phyloP scores from a whole-genome alignment of 139 green algal genomes.

The Raphidocelis subcapitata region DNA sequence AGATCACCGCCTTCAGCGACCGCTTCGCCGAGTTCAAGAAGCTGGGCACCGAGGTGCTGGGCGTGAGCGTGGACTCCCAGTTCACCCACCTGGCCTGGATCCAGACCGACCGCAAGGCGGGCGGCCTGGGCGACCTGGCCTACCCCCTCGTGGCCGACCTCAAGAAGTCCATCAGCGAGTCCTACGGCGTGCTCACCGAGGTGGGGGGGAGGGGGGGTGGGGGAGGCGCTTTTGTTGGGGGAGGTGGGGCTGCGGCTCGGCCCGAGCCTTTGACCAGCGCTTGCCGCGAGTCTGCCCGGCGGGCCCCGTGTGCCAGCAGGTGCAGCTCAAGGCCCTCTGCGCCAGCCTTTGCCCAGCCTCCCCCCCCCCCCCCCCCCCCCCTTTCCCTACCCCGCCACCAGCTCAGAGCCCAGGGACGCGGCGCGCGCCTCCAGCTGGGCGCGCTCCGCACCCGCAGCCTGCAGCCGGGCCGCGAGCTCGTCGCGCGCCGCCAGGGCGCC shows the following conservation, averaged over 20 bases:
- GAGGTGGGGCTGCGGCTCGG: too few relatives aligned
- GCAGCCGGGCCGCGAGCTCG: slow-evolving; percentile 2
- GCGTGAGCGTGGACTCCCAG: slow-evolving; percentile 90
- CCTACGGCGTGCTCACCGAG: slow-evolving; percentile 90
- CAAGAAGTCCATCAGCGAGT: slow-evolving; percentile 85
- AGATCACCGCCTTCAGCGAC: slow-evolving; percentile 99
- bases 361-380: too few relatives aligned
- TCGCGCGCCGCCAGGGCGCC: not conserved
- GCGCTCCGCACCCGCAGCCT: slow-evolving; percentile 15
- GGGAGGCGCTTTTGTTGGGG: too few relatives aligned
- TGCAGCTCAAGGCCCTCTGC: too few relatives aligned
- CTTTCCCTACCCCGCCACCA: not conserved
- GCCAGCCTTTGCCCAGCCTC: too few relatives aligned
- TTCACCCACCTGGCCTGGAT: slow-evolving; percentile 99
- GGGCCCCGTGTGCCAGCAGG: too few relatives aligned
- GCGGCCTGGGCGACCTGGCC: slow-evolving; percentile 90
- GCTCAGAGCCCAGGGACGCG: not conserved
- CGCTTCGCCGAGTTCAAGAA: slow-evolving; percentile 87
- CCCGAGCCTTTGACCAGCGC: too few relatives aligned
- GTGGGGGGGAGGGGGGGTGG: too few relatives aligned
- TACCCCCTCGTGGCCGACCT: slow-evolving; percentile 98
- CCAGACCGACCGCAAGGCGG: slow-evolving; percentile 90
- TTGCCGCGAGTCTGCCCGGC: too few relatives aligned
- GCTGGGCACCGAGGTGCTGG: slow-evolving; percentile 89
- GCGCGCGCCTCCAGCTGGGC: slow-evolving; percentile 4